These are phyloP conservation scores for Lachnellula arida DNA, from an alignment of 2,329 filamentous ascomycete species.

Conservation along the genomic window DNA sequence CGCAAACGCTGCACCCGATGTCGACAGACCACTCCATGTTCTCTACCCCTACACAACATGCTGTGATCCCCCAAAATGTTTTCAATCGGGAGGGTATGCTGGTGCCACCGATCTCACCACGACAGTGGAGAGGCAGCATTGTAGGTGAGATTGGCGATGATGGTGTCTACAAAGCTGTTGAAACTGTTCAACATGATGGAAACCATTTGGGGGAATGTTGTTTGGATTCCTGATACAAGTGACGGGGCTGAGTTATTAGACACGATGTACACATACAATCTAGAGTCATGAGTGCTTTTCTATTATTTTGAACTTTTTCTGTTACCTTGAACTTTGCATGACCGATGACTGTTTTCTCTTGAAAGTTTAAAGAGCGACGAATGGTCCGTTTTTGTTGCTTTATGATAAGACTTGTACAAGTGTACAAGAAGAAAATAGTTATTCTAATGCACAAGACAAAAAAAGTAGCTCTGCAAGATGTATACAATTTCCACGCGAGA, in stretches of 20 bases:
- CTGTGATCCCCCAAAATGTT: background rate
- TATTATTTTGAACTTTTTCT: no score
- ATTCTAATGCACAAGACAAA: no score
- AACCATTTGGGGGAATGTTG: background rate
- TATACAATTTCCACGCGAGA: no score
- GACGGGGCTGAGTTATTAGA: background rate
- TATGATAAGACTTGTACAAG: no score
- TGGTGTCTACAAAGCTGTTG: constrained; percentile 2
- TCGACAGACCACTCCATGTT: constrained; percentile 2
- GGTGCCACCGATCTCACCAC: background rate
- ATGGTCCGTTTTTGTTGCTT: no score
- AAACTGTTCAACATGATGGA: background rate
- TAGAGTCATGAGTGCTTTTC: background rate
- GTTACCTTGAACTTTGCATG: no score
- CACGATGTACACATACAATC: background rate
- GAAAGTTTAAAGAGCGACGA: no score
- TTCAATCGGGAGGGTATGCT: background rate
- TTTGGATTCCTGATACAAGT: constrained; percentile 3
- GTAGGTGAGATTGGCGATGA: constrained; percentile 23
- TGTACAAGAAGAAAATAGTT: no score
- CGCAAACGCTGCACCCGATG: constrained; percentile 10
- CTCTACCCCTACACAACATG: background rate
- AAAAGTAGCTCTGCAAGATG: no score
- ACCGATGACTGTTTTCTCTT: no score
- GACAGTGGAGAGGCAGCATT: constrained; percentile 23